Evolutionary conservation across 495 filamentous ascomycete genomes (phyloP).

Genomic region (Podospora comata): DNA sequence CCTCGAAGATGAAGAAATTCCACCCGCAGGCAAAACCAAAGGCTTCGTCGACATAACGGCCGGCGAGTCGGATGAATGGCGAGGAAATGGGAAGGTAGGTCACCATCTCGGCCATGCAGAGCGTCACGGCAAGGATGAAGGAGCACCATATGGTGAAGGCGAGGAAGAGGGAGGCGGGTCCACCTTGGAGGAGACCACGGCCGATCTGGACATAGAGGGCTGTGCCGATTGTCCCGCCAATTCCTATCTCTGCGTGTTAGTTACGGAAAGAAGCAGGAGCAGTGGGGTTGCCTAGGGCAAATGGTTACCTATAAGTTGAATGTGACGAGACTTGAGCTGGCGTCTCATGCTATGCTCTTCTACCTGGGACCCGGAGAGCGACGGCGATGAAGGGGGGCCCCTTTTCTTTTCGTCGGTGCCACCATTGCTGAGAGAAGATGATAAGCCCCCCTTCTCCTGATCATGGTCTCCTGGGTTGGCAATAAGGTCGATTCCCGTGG

Average conservation of each 20-base stretch:
- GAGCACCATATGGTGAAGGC: conserved; percentile 72
- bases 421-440: neutral
- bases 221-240: conserved; percentile 55
- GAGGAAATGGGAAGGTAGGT: conserved; percentile 77
- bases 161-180: conserved; percentile 71
- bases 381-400: neutral
- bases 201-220: conserved; percentile 58
- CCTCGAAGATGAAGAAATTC: conserved; percentile 73
- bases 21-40: conserved; percentile 68
- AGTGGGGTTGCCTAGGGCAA: neutral
- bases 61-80: conserved; percentile 80
- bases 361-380: neutral
- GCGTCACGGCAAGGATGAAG: conserved; percentile 67
- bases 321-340: conserved; percentile 48
- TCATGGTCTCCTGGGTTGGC: conserved; percentile 6
- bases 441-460: conserved; percentile 17
- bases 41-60: conserved; percentile 71
- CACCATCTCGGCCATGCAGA: conserved; percentile 74
- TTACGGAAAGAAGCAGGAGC: neutral
- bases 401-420: neutral
- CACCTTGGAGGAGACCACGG: conserved; percentile 61
- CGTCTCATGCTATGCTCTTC: conserved; percentile 26
- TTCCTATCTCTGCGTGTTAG: conserved; percentile 31
- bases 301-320: conserved; percentile 49
- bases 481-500: conserved; percentile 2